Conservation (phyloP, 2,329 filamentous ascomycete genomes). For the Sporothrix globosa region DNA sequence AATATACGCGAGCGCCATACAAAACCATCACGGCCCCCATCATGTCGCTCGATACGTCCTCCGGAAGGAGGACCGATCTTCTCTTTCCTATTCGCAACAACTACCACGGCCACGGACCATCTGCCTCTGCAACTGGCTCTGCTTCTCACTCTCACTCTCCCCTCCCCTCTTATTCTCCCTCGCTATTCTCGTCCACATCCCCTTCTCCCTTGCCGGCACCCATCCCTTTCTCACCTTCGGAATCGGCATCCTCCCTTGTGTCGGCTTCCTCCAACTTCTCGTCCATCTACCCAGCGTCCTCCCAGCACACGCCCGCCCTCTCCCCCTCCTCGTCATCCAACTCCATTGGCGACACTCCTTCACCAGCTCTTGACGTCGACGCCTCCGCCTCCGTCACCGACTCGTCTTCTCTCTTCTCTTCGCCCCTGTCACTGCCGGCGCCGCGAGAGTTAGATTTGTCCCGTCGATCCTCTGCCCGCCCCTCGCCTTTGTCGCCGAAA, state of each 20-base stretch:
- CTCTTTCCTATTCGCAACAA: conserved; percentile 22
- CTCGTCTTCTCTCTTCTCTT: not conserved
- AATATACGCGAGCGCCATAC: conserved; percentile 17
- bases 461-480: conserved; percentile 21
- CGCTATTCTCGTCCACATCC: not conserved
- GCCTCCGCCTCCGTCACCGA: conserved; percentile 7
- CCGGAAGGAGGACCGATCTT: conserved; percentile 28
- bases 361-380: not conserved
- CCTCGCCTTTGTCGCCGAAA: conserved; percentile 29
- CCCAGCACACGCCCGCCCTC: conserved; percentile 7
- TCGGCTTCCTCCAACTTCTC: conserved; percentile 20
- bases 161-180: not conserved
- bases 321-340: conserved; percentile 18
- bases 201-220: not conserved
- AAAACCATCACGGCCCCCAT: conserved; percentile 29
- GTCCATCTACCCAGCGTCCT: conserved; percentile 27
- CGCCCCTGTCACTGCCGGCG: not conserved
- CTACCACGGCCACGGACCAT: conserved; percentile 12
- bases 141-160: not conserved
- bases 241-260: conserved; percentile 24
- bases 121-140: not conserved
- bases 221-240: conserved; percentile 22
- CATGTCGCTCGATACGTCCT: conserved; percentile 34
- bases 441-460: conserved; percentile 9
- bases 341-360: conserved; percentile 13